A percentile compares a stretch with the other conserved stretches of the same genome.
These are phyloP conservation scores for Volutella citrinella DNA, from an alignment of 2,329 filamentous ascomycete genomes.

Conservation along the genomic window DNA sequence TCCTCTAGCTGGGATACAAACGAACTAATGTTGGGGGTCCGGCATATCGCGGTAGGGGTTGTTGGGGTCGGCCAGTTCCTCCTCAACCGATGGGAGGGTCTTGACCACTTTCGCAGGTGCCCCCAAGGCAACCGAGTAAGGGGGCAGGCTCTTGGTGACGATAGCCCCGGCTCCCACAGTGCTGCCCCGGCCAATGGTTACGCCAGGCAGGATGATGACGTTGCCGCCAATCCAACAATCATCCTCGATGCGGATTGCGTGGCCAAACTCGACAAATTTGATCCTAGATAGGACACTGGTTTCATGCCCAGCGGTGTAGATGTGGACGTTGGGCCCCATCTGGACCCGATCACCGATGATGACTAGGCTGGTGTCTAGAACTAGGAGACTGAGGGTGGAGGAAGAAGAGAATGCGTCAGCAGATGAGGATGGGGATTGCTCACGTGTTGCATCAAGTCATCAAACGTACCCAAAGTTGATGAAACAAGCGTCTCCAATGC, in stretches of 20 bases:
- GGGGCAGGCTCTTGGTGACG: constrained; percentile 47
- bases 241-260: constrained; percentile 45
- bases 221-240: too few relatives aligned
- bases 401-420: background rate
- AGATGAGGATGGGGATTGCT: too few relatives aligned
- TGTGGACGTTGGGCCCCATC: constrained; percentile 68
- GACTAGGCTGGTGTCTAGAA: constrained; percentile 72
- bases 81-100: constrained; percentile 38
- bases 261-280: constrained; percentile 45
- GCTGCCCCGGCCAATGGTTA: constrained; percentile 50
- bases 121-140: constrained; percentile 47
- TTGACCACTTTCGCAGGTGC: constrained; percentile 47
- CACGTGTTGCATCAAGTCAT: too few relatives aligned
- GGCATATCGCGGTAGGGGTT: constrained; percentile 26
- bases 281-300: constrained; percentile 53
- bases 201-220: constrained; percentile 48
- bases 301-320: constrained; percentile 72
- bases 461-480: constrained; percentile 46
- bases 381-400: constrained; percentile 54
- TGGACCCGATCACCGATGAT: constrained; percentile 67
- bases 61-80: constrained; percentile 23
- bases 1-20: too few relatives aligned
- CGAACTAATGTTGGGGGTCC: constrained; percentile 19
- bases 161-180: constrained; percentile 49
- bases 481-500: constrained; percentile 61